Evolutionary conservation across 192 early-diverging fungal genomes (phyloP).

Genomic region (Backusella sp.): DNA sequence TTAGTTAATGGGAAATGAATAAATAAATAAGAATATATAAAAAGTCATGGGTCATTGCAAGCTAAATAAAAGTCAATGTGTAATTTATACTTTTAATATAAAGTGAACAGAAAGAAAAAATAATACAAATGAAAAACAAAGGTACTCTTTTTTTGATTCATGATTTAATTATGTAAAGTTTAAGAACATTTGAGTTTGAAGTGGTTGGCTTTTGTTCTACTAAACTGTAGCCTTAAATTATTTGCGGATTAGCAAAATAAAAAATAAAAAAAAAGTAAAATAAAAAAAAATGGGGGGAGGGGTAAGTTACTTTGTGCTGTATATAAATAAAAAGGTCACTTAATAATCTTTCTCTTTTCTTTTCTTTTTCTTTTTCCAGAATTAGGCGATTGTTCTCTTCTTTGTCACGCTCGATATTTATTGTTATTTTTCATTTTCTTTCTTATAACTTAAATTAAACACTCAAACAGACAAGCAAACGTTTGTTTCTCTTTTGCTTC

Average conservation of each 20-base stretch:
- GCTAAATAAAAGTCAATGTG: background rate
- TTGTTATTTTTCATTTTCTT: background rate
- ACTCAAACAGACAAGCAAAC: background rate
- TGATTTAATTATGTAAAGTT: background rate
- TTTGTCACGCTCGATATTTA: background rate
- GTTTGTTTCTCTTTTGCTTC: background rate
- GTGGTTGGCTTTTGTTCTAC: background rate
- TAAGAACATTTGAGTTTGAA: conserved; percentile 1
- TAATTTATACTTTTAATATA: background rate
- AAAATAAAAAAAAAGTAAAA: background rate
- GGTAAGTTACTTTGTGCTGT: background rate
- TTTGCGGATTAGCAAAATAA: background rate
- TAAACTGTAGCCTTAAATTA: background rate
- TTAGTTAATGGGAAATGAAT: background rate
- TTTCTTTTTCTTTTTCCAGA: conserved; percentile 4
- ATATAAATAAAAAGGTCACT: conserved; percentile 11
- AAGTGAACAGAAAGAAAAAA: background rate
- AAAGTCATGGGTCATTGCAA: background rate
- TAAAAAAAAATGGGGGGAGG: background rate
- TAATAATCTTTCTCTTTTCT: background rate
- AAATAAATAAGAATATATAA: background rate
- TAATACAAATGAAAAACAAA: background rate
- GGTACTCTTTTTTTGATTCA: background rate
- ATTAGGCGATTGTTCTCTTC: conserved; percentile 1
- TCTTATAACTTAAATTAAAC: background rate